Conservation (phyloP, 805 yeast species). For the Candida xiaguanensis region DNA sequence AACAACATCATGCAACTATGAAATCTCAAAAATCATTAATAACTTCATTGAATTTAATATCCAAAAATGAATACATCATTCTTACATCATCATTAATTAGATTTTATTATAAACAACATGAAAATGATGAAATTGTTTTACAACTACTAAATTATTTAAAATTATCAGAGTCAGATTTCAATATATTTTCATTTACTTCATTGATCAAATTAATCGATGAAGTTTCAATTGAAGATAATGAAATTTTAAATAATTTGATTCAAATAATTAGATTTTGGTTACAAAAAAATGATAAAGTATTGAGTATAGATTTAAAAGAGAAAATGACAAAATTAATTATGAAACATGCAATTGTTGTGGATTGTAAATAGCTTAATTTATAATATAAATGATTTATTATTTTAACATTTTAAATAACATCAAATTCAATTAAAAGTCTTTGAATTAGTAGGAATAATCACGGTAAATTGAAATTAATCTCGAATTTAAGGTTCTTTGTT, state of each 20-base stretch:
- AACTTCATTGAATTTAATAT: constrained; percentile 27
- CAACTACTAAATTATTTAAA: constrained; percentile 23
- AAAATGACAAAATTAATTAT: constrained; percentile 28
- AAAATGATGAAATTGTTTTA: constrained; percentile 14
- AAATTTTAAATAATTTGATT: constrained; percentile 24
- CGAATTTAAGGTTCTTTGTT: too few species aligned
- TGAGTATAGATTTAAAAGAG: constrained; percentile 10
- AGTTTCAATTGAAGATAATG: constrained; percentile 17
- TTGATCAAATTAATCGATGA: constrained; percentile 20
- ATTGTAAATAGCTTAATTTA: too few species aligned
- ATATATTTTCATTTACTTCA: constrained; percentile 31
- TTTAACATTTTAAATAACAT: too few species aligned
- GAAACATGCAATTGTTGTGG: constrained; percentile 20
- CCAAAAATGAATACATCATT: constrained; percentile 32
- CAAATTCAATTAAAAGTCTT: too few species aligned
- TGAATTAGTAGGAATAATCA: too few species aligned
- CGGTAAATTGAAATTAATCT: too few species aligned
- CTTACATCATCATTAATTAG: constrained; percentile 23
- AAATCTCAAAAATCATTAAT: constrained; percentile 21
- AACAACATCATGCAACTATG: constrained; percentile 3
- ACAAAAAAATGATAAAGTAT: constrained; percentile 13
- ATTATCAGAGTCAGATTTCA: constrained; percentile 16
- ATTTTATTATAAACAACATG: constrained; percentile 18
- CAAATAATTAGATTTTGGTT: constrained; percentile 28
- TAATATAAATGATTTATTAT: too few species aligned